phyloP scores from a whole-genome alignment of 2,329 filamentous ascomycete species.

The Aspergillus novoparasiticus region DNA sequence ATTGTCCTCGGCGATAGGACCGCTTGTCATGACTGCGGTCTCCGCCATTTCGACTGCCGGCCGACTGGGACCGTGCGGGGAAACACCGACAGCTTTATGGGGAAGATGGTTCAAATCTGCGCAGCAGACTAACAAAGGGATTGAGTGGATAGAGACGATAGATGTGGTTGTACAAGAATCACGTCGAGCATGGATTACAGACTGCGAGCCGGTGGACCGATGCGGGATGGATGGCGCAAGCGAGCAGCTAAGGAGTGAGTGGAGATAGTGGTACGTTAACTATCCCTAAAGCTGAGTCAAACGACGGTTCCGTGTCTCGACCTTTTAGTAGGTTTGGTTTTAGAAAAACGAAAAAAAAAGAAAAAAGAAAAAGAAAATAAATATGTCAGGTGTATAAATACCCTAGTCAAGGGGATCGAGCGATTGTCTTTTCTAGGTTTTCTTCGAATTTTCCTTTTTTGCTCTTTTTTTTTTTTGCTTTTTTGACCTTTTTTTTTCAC shows the following conservation, averaged over 20 bases:
- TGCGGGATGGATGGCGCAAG: conserved; percentile 31
- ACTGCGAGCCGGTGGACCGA: conserved; percentile 29
- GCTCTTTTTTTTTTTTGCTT: neutral
- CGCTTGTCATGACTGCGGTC: conserved; percentile 35
- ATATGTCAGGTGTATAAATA: neutral
- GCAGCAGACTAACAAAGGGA: conserved; percentile 31
- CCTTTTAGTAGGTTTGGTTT: conserved; percentile 1
- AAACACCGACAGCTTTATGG: conserved; percentile 9
- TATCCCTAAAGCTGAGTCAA: conserved; percentile 22
- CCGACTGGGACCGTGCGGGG: conserved; percentile 20
- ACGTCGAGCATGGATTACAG: conserved; percentile 36
- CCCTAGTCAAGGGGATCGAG: neutral
- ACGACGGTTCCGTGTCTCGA: conserved; percentile 17
- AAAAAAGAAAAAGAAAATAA: neutral
- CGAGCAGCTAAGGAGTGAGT: conserved; percentile 27
- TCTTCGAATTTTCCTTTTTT: neutral
- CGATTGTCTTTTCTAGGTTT: neutral
- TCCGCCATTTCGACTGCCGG: conserved; percentile 39
- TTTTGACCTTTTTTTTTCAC: neutral
- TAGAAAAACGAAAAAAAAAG: neutral
- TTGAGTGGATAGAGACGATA: conserved; percentile 23
- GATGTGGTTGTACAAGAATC: conserved; percentile 30
- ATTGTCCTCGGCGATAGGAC: conserved; percentile 72
- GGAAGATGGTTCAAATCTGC: conserved; percentile 30
- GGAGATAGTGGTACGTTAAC: conserved; percentile 21